Evolutionary conservation across 1,284 basidiomycete species (phyloP), one percentile per base, ranked within the genome.

Genomic region (Melampsora occidentalis): DNA sequence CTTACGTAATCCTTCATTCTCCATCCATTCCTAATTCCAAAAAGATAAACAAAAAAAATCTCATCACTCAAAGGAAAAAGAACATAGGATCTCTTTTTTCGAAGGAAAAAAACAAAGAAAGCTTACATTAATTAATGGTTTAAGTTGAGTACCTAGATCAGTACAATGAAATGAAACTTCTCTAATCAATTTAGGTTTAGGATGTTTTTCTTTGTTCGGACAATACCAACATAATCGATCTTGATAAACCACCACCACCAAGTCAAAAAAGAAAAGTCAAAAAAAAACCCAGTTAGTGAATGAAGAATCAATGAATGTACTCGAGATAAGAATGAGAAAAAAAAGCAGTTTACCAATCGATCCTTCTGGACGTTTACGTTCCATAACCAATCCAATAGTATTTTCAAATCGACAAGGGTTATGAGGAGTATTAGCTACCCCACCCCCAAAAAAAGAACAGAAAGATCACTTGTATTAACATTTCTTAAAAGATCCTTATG

Each of bases 221-320:
- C 96, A 98, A 83, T 97, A 98, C 96, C 96, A 98, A 61, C 93
- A 89, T 76, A 98, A 86, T 1, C 90, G 90, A 83, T 99, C 96
- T 94, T 82, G n/a, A 18, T 31, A 18, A 6, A 39, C 10, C 69
- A 25, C 25, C 25, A 25, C 25, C 25, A 25, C 25, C 25, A 25
- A 25, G 1, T n/a, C n/a, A 25, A 25, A 25, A 25, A 25, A 25
- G 25, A 25, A 25, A 25, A 25, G 1, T 25, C 25, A 1, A 25
- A 25, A 25, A 25, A 25, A 25, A 25, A 25, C 25, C 25, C 25
- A 25, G 25, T 25, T 25, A 25, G 25, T 25, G 25, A 25, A 25
- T 25, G 25, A 25, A 25, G 25, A 25, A 25, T 25, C 25, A 25
- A 25, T 25, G 25, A 1, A 25, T 25, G 25, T 25, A 25, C 25